phyloP scores from a whole-genome alignment of 139 green algal species.

The Asterochloris erici region DNA sequence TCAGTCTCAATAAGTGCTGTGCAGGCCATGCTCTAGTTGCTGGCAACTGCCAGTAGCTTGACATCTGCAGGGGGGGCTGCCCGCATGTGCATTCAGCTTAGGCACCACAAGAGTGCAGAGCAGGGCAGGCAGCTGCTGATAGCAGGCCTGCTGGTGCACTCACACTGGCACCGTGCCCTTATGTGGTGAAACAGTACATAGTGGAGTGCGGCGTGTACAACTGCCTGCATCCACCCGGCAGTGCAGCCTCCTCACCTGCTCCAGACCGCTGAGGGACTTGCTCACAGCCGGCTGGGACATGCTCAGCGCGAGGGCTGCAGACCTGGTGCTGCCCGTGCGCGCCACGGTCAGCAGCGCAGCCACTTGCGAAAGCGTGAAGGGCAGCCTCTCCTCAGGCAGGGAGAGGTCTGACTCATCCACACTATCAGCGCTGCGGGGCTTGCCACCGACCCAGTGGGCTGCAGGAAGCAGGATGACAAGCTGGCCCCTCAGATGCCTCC shows the following conservation, averaged over 20 bases:
- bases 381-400: conserved; percentile 10
- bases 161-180: not conserved
- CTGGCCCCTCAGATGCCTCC: too few species aligned
- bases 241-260: conserved; percentile 10
- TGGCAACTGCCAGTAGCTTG: too few species aligned
- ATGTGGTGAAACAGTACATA: not conserved
- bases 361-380: conserved; percentile 33
- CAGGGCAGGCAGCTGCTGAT: not conserved
- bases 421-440: too few species aligned
- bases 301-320: conserved; percentile 12
- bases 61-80: too few species aligned
- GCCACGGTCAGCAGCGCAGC: conserved; percentile 21
- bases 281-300: conserved; percentile 28
- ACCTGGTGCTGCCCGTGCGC: conserved; percentile 2
- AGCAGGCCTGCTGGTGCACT: not conserved
- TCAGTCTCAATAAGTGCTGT: too few species aligned
- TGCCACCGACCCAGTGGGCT: too few species aligned
- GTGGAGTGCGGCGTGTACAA: not conserved
- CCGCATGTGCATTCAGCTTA: too few species aligned
- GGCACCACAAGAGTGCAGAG: too few species aligned
- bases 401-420: not conserved
- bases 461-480: too few species aligned
- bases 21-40: too few species aligned
- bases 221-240: not conserved
- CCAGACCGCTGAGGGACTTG: conserved; percentile 21